Conservation (phyloP, 495 filamentous ascomycete species). For the Daldinia caldariorum region DNA sequence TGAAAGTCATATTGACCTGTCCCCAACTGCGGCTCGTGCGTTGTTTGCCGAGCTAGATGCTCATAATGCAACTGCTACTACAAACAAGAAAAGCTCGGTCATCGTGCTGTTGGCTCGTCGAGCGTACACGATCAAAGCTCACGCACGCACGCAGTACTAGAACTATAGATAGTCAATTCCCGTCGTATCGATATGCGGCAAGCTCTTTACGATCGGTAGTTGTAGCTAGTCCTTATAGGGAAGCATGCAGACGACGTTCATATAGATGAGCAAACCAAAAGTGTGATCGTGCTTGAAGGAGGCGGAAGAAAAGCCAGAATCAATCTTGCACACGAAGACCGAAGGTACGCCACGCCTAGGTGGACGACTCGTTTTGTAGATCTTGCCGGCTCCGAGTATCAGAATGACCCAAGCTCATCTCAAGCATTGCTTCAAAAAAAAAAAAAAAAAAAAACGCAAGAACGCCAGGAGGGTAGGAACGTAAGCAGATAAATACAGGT, state of each 20-base stretch:
- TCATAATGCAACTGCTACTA: no score
- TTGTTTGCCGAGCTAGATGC: no score
- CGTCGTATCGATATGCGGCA: neutral
- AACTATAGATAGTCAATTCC: neutral
- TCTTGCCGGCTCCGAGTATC: neutral
- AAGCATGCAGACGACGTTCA: neutral
- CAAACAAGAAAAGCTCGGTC: neutral
- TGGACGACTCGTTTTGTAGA: neutral
- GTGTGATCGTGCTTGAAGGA: neutral
- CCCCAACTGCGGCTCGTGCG: no score
- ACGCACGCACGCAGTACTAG: neutral
- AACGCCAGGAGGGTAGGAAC: neutral
- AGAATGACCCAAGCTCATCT: neutral
- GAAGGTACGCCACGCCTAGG: neutral
- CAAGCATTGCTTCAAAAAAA: no score
- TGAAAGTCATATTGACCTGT: no score
- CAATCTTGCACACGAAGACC: neutral
- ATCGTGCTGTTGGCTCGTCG: neutral
- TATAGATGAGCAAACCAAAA: neutral
- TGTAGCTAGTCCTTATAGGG: neutral
- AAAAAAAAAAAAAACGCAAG: neutral
- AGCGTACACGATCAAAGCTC: slow-evolving; percentile 2
- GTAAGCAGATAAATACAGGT: neutral
- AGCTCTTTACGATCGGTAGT: neutral
- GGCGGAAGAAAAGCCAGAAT: neutral